Evolutionary conservation across 192 early-diverging fungal genomes (phyloP).

Genomic region (Backusella parvicylindrica): DNA sequence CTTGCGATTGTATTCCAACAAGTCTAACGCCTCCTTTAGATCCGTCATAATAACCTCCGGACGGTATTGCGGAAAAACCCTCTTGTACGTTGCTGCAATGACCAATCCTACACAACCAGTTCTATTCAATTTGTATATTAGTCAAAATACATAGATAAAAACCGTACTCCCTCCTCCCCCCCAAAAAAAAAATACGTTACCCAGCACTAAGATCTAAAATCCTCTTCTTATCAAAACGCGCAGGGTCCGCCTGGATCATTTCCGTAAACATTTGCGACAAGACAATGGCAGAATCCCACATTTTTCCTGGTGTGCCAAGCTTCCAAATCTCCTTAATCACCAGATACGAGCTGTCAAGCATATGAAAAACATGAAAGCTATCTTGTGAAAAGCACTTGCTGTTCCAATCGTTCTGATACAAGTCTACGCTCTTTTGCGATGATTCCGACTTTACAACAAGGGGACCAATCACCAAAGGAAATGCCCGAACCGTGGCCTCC

Average conservation of each 20-base stretch:
- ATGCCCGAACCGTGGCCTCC: neutral
- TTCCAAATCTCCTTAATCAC: constrained; percentile 32
- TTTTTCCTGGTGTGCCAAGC: constrained; percentile 38
- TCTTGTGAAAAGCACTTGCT: neutral
- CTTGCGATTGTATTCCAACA: constrained; percentile 30
- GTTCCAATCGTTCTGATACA: neutral
- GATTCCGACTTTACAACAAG: neutral
- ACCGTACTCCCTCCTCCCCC: too few relatives aligned
- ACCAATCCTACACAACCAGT: constrained; percentile 20
- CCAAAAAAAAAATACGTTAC: constrained; percentile 32
- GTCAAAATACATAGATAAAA: neutral
- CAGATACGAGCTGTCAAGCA: neutral
- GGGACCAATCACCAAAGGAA: constrained; percentile 11
- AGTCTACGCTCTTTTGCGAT: neutral
- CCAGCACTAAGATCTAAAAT: constrained; percentile 46
- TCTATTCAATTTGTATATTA: neutral
- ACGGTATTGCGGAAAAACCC: neutral
- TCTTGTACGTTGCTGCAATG: neutral
- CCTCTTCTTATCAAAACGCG: constrained; percentile 23
- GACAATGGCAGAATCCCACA: constrained; percentile 48
- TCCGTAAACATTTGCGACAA: constrained; percentile 30
- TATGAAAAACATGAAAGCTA: constrained; percentile 9
- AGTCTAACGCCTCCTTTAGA: constrained; percentile 30
- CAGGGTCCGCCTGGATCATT: neutral
- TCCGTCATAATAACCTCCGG: constrained; percentile 34